Evolutionary conservation across 1,284 basidiomycete species (phyloP), one percentile per base, ranked within the genome.

Genomic region (Puccinia brachypodii): DNA sequence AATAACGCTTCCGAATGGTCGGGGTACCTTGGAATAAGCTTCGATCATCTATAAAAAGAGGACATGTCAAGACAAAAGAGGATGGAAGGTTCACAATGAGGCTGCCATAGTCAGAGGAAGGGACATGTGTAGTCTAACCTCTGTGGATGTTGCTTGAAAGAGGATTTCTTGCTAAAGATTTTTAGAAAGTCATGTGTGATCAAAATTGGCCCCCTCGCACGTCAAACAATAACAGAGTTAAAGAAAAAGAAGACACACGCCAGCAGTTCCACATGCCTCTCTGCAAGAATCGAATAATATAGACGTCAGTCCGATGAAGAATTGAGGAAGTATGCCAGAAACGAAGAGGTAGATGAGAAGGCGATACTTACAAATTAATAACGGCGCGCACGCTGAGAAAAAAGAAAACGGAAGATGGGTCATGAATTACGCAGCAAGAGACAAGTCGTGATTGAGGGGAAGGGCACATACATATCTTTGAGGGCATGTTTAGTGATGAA

Each of bases 311-410:
- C 40, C 44, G 28, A 28, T 71, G n/a, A 47, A 28, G 25, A 71
- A 42, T 31, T 1, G 19, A 14, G 40, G 22, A 38, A 58, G 2
- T 3, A 9, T 62, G 31, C 31, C 13, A 16, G 22, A 40, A 36
- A 83, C 60, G 83, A 1, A 19, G 16, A 9, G 38, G 14, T 22
- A 33, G 38, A 22, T 47, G 47, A 42, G 38, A 40, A 36, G 53
- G n/a, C n/a, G 56, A 85, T 91, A 91, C 93, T 90, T 98, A 96
- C 14, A 99, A 89, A 85, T 99, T 98, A 86, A 98, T 91, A 4
- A 92, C 91, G 0, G 94, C 94, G 11, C 93, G 91, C 28, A 98
- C 91, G 19, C 92, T 94, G 33, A 83, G 50, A 33, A 83, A 83
- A 44, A 62, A 84, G 44, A 64, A 66, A 31, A 53, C 62, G 44